Conservation (phyloP, 352 stramenopile species). For the Pythium diclinum region DNA sequence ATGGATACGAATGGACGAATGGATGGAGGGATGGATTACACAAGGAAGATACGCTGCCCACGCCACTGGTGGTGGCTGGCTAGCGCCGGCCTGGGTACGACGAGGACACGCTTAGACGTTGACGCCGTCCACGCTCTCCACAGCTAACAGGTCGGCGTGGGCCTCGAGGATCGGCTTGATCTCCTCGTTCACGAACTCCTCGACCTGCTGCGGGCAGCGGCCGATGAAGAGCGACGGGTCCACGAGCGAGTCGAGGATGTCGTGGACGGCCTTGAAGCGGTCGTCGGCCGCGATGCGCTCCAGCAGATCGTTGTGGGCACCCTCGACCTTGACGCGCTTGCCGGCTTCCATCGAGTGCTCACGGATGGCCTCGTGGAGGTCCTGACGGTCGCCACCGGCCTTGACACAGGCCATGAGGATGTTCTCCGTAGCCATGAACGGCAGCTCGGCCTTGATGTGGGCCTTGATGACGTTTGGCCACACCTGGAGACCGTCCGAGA, state of each 20-base stretch:
- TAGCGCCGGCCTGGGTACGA: background rate
- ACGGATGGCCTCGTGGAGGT: constrained; percentile 97
- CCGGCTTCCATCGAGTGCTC: constrained; percentile 98
- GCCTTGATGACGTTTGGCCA: constrained; percentile 94
- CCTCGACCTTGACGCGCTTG: constrained; percentile 97
- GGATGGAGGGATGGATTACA: constrained; percentile 3
- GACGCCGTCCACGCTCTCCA: constrained; percentile 93
- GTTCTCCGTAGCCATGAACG: constrained; percentile 99
- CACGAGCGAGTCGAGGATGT: constrained; percentile 93
- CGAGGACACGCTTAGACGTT: constrained; percentile 87
- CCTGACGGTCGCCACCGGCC: constrained; percentile 93
- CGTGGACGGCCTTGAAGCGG: constrained; percentile 94
- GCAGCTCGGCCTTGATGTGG: constrained; percentile 98
- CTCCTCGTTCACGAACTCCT: constrained; percentile 95
- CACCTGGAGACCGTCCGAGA: constrained; percentile 96
- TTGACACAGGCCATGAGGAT: constrained; percentile 99
- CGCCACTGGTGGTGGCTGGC: background rate
- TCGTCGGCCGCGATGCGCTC: constrained; percentile 94
- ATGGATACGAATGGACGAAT: constrained; percentile 1
- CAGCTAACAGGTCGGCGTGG: constrained; percentile 86
- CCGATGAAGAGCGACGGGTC: constrained; percentile 97
- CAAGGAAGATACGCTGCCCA: background rate
- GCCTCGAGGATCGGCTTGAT: constrained; percentile 92
- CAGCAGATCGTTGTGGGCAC: constrained; percentile 96
- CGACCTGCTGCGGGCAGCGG: constrained; percentile 93